Conservation (phyloP, 2,329 filamentous ascomycete genomes). For the Chaetomium globosum region DNA sequence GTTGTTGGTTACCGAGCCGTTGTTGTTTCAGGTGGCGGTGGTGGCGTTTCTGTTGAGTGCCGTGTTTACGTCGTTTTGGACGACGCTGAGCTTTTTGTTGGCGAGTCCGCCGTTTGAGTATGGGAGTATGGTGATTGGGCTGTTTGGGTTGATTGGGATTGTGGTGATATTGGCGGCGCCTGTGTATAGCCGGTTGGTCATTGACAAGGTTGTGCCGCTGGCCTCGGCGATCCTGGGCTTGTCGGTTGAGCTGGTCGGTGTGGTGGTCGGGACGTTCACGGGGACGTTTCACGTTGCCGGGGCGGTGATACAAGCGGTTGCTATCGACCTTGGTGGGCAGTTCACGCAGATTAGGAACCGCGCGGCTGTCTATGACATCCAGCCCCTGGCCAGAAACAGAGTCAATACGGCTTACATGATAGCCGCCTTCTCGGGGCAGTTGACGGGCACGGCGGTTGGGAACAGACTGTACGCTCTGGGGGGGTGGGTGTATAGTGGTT, state of each 20-base stretch:
- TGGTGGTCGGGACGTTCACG: constrained; percentile 68
- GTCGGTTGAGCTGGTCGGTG: constrained; percentile 60
- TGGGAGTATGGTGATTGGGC: constrained; percentile 67
- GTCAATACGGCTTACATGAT: constrained; percentile 86
- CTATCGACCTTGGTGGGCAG: constrained; percentile 72
- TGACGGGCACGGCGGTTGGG: constrained; percentile 67
- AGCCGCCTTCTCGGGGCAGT: constrained; percentile 71
- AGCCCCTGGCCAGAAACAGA: constrained; percentile 70
- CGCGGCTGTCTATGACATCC: constrained; percentile 68
- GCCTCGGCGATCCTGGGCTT: constrained; percentile 68
- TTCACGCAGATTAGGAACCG: constrained; percentile 75
- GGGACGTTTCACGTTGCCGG: constrained; percentile 69
- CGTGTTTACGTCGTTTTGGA: constrained; percentile 59
- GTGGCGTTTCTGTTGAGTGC: constrained; percentile 63
- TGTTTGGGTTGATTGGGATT: constrained; percentile 79
- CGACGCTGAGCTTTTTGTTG: constrained; percentile 76
- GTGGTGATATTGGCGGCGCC: constrained; percentile 68
- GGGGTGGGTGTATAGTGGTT: constrained; percentile 55
- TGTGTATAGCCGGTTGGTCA: constrained; percentile 68
- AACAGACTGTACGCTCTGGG: constrained; percentile 56
- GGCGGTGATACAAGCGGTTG: constrained; percentile 70
- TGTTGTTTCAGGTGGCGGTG: constrained; percentile 70
- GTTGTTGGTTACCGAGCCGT: constrained; percentile 66
- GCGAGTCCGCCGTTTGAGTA: constrained; percentile 70
- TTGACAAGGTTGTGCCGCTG: constrained; percentile 69